Conservation (phyloP, 306 rosid genomes). For the Malus asiatica region DNA sequence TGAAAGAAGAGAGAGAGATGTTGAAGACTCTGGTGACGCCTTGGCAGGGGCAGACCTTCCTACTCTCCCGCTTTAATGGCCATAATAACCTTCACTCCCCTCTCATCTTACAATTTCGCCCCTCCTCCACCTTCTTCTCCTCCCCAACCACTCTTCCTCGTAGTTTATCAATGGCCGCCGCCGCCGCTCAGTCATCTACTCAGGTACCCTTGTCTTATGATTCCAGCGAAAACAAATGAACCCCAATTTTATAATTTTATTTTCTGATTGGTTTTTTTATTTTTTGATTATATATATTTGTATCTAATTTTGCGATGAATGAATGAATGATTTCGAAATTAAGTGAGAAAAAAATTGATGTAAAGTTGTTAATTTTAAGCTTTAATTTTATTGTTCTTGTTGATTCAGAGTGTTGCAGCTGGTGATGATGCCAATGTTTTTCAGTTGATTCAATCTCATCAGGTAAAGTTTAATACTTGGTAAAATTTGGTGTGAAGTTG, state of each 20-base stretch:
- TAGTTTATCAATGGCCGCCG: conserved; percentile 66
- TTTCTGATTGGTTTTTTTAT: neutral
- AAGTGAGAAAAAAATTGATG: neutral
- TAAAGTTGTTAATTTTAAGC: neutral
- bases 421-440: conserved; percentile 46
- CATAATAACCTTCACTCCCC: conserved; percentile 24
- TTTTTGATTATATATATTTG: neutral
- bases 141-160: conserved; percentile 15
- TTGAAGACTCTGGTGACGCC: conserved; percentile 55
- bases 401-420: conserved; percentile 42
- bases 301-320: neutral
- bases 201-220: conserved; percentile 32
- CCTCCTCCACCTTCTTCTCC: conserved; percentile 19
- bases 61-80: conserved; percentile 29
- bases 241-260: neutral
- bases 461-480: conserved; percentile 34
- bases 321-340: neutral
- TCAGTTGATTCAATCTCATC: conserved; percentile 72
- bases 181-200: conserved; percentile 49
- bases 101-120: conserved; percentile 19
- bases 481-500: neutral
- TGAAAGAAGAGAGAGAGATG: neutral
- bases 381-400: conserved; percentile 12
- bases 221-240: neutral
- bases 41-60: conserved; percentile 32